Evolutionary conservation across 371 early-diverging fungal genomes (phyloP), one percentile per base, ranked within the genome.

Genomic region (Mucor piriformis): DNA sequence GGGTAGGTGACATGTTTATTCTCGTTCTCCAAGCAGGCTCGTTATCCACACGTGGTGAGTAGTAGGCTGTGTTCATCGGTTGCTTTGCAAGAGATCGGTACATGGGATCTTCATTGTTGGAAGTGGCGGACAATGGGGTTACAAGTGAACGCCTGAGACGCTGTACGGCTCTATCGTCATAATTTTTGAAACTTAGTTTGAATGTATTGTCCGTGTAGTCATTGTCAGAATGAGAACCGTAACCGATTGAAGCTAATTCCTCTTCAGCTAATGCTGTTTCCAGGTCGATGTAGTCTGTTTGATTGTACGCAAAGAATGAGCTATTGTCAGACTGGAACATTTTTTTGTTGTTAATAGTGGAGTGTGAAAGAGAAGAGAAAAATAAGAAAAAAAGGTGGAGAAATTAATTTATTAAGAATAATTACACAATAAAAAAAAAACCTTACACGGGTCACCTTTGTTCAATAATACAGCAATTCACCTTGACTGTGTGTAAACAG

Each of bases 271-370:
- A 53, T 5, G 43, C 58, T 24, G 33, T 43, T 11, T 64, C 57
- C 20, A 64, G 44, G 54, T 64, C 65, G 23, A 59, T 64, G 23
- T 49, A 54, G 1, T 64, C 65, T 12, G 50, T 27, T 4, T 20
- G 35, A 6, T 54, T 24, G 21, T 53, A 50, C 20, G 64, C 46
- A 32, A 23, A 23, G 5, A 13, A 24, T 16, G 54, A 51, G 25
- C 29, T 21, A 12, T 49, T 38, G 13, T 20, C 25, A 25, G 25
- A 34, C 8, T 33, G 37, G n/a, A n/a, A 10, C 37, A 52, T 52
- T n/a, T 35, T 18, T 38, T 23, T 37, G 3, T 46, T 46, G 4
- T 37, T 16, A 21, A 38, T 16, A 52, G 8, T 15, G n/a, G 29
- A 53, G 12, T 38, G 13, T 6, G 38, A n/a, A n/a, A 52, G 7